phyloP scores from a whole-genome alignment of 331 rosid species.

The Phaseolus coccineus region DNA sequence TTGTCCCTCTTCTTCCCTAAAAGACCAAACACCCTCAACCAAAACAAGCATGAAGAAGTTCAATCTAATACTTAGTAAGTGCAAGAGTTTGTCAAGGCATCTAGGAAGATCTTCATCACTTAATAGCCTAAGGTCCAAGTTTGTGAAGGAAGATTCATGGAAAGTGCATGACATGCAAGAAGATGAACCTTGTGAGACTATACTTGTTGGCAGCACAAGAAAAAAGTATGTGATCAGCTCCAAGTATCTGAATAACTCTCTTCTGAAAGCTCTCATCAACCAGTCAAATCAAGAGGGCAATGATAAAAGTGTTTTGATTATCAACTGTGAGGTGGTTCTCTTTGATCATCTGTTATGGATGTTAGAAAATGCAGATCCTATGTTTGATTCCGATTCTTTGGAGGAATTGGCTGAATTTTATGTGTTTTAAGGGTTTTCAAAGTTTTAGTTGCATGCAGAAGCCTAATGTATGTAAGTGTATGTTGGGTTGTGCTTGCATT shows the following conservation, averaged over 20 bases:
- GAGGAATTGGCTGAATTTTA: constrained; percentile 82
- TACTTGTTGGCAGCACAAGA: constrained; percentile 84
- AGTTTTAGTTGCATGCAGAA: neutral
- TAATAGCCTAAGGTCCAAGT: constrained; percentile 76
- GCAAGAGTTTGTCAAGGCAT: constrained; percentile 89
- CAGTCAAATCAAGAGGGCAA: constrained; percentile 51
- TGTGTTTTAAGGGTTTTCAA: constrained; percentile 50
- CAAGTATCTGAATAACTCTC: constrained; percentile 72
- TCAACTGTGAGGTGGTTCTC: constrained; percentile 87
- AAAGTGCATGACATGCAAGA: constrained; percentile 46
- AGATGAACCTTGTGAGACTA: constrained; percentile 45
- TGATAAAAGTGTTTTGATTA: constrained; percentile 52
- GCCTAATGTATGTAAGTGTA: neutral
- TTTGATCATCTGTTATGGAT: constrained; percentile 89
- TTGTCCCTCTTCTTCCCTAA: neutral
- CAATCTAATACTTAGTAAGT: constrained; percentile 67
- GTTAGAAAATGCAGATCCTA: constrained; percentile 81
- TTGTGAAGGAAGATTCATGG: constrained; percentile 59
- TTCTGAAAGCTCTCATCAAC: constrained; percentile 72
- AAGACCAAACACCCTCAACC: neutral
- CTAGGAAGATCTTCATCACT: constrained; percentile 79
- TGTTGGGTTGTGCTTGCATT: constrained; percentile 37
- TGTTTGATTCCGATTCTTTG: constrained; percentile 65
- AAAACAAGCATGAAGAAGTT: constrained; percentile 71
- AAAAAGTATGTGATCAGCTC: constrained; percentile 76